phyloP scores from a whole-genome alignment of 1,139 yeast genomes.

The Yamadazyma kanchanaburiensis region DNA sequence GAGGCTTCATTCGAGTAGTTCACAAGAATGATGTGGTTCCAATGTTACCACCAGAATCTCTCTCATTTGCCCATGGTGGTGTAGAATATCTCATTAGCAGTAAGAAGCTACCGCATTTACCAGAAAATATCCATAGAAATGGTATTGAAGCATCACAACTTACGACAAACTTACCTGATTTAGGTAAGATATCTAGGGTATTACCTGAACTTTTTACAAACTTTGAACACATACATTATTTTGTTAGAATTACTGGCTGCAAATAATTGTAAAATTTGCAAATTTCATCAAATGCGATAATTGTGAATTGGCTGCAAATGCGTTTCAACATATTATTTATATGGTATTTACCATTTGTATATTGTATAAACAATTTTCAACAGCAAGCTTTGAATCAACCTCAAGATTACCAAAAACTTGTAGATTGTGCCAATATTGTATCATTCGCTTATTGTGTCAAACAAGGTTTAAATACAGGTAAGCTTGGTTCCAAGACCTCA shows the following conservation, averaged over 20 bases:
- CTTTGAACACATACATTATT: conserved; percentile 33
- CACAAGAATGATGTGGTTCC: conserved; percentile 61
- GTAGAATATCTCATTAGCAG: conserved; percentile 45
- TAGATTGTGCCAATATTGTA: conserved; percentile 32
- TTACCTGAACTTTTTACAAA: conserved; percentile 22
- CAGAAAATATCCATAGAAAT: conserved; percentile 25
- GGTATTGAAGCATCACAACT: conserved; percentile 7
- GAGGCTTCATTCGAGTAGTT: conserved; percentile 47
- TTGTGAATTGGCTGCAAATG: conserved; percentile 2
- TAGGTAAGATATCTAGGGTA: conserved; percentile 1
- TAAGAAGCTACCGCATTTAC: conserved; percentile 42
- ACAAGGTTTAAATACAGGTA: conserved; percentile 26
- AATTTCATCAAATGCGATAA: background rate
- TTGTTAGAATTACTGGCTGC: conserved; percentile 33
- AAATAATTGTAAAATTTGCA: conserved; percentile 1
- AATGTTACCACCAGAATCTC: conserved; percentile 49
- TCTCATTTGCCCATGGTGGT: conserved; percentile 45
- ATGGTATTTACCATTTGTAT: background rate
- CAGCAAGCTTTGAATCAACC: background rate
- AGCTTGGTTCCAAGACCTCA: conserved; percentile 15
- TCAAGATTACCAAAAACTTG: conserved; percentile 26
- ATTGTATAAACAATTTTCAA: background rate
- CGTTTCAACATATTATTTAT: background rate
- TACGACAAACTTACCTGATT: background rate
- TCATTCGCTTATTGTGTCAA: conserved; percentile 39